These are phyloP conservation scores for Arachis monticola DNA, from an alignment of 331 rosid genomes.

Conservation along the genomic window DNA sequence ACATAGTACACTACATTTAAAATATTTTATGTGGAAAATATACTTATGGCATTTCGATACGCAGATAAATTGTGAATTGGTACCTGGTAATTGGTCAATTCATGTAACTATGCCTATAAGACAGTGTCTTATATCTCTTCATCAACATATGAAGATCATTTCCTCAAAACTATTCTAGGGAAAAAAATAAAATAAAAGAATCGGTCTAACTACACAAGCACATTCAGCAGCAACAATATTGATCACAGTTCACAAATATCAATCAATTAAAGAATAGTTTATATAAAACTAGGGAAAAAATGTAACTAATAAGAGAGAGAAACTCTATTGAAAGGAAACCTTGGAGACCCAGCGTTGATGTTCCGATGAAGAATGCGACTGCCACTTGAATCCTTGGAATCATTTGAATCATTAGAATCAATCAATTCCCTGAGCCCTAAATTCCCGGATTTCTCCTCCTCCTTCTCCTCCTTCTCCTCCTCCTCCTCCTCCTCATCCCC, in stretches of 20 bases:
- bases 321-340: slow-evolving; percentile 43
- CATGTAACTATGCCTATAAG: not conserved
- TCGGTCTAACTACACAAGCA: not conserved
- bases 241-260: slow-evolving; percentile 1
- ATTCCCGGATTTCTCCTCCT: slow-evolving; percentile 46
- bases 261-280: not conserved
- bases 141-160: not conserved
- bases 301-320: not conserved
- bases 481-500: not conserved
- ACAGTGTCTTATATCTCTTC: no score
- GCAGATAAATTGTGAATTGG: no score
- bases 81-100: no score
- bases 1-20: no score
- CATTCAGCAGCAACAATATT: not conserved
- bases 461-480: not conserved
- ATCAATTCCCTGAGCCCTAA: slow-evolving; percentile 80
- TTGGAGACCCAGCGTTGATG: slow-evolving; percentile 61
- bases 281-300: not conserved
- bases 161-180: not conserved
- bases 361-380: slow-evolving; percentile 86
- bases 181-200: not conserved
- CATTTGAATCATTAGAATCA: slow-evolving; percentile 53
- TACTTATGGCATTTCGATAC: no score
- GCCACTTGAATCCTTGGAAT: slow-evolving; percentile 48
- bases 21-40: no score